Evolutionary conservation across 805 yeast genomes (phyloP).

Genomic region (Hanseniaspora lachancei): DNA sequence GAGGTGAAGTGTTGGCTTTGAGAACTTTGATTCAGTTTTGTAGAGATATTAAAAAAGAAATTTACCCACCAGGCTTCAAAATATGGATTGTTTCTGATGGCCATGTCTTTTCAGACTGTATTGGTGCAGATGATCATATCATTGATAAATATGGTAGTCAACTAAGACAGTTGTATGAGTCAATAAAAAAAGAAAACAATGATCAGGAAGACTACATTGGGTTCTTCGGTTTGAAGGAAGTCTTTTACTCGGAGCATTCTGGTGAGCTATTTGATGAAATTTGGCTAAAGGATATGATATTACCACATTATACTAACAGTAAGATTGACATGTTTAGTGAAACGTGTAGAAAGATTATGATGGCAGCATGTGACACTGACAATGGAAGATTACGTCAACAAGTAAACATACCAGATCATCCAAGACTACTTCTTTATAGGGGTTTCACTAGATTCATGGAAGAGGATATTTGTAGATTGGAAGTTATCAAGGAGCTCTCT

Average conservation of each 20-base stretch:
- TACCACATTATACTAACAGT: conserved; percentile 31
- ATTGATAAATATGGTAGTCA: conserved; percentile 37
- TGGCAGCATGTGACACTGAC: conserved; percentile 37
- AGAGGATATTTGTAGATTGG: conserved; percentile 39
- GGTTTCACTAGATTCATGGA: conserved; percentile 50
- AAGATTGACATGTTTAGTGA: conserved; percentile 30
- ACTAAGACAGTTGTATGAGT: conserved; percentile 33
- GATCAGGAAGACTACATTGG: conserved; percentile 26
- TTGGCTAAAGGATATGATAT: conserved; percentile 23
- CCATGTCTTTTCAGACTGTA: conserved; percentile 52
- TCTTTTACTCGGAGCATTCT: conserved; percentile 27
- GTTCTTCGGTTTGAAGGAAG: conserved; percentile 32
- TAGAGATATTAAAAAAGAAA: conserved; percentile 22
- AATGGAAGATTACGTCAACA: conserved; percentile 58
- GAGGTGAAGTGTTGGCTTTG: conserved; percentile 37
- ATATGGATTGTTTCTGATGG: conserved; percentile 51
- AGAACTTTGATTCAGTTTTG: conserved; percentile 28
- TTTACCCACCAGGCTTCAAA: conserved; percentile 45
- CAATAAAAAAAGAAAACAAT: conserved; percentile 24
- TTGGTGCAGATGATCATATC: conserved; percentile 45
- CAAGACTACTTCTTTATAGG: conserved; percentile 40
- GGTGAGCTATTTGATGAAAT: conserved; percentile 20
- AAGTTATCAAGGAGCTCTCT: conserved; percentile 30
- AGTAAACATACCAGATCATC: conserved; percentile 41
- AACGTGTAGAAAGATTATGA: conserved; percentile 30